Conservation (phyloP, 345 rosid genomes). For the Populus alba region DNA sequence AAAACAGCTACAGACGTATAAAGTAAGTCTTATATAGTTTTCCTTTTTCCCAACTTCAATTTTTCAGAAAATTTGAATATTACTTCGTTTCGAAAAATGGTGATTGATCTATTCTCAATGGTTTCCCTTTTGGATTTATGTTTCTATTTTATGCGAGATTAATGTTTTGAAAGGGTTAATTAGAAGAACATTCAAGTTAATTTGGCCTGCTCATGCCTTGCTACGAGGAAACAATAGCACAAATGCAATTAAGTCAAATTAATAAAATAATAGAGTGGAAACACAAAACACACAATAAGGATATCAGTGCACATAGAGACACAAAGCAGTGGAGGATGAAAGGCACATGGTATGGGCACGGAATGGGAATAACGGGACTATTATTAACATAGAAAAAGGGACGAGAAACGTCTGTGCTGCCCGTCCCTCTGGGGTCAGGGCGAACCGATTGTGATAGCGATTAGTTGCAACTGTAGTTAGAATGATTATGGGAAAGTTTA, state of each 20-base stretch:
- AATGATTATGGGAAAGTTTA: neutral
- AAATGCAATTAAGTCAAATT: neutral
- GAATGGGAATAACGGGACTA: neutral
- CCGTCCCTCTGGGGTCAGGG: no score
- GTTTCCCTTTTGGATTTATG: no score
- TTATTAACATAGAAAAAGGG: neutral
- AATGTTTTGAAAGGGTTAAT: no score
- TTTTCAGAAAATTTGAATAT: no score
- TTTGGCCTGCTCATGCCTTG: neutral
- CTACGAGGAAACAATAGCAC: neutral
- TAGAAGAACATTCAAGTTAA: neutral
- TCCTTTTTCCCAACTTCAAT: no score
- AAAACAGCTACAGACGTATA: no score
- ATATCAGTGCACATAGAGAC: neutral
- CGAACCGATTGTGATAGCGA: no score
- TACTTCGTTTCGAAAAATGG: no score
- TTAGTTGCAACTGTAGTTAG: neutral
- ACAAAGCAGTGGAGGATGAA: neutral
- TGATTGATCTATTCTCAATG: no score
- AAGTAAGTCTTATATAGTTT: no score
- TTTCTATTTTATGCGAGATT: no score
- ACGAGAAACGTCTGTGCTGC: neutral
- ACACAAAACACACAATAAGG: neutral
- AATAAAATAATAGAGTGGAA: neutral
- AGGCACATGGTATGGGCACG: slow-evolving; percentile 11